A percentile compares a stretch with the other conserved stretches of the same genome.
These are phyloP conservation scores for Stachybotrys echinatus DNA, from an alignment of 2,329 filamentous ascomycete genomes.

Conservation along the genomic window DNA sequence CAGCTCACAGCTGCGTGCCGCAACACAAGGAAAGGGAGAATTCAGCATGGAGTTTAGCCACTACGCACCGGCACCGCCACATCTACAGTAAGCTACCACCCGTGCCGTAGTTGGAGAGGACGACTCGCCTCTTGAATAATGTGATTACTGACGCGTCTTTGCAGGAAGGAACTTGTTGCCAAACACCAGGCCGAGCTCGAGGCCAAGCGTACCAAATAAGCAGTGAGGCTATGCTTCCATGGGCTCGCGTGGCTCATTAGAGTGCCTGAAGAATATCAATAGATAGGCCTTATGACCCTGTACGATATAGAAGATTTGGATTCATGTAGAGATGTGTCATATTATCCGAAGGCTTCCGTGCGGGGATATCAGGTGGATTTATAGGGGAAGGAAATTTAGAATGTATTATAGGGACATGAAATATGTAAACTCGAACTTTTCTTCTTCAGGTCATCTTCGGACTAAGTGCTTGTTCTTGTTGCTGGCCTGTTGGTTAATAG, in stretches of 20 bases:
- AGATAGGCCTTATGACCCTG: not conserved
- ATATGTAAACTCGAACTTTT: too few relatives aligned
- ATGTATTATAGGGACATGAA: not conserved
- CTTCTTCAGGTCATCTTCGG: too few relatives aligned
- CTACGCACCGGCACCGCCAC: conserved; percentile 79
- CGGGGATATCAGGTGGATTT: not conserved
- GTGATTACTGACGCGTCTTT: conserved; percentile 5
- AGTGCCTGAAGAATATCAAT: too few relatives aligned
- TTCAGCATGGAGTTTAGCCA: conserved; percentile 99
- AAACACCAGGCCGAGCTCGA: conserved; percentile 56
- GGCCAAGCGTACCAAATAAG: conserved; percentile 49
- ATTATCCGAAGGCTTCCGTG: not conserved
- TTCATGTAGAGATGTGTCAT: not conserved
- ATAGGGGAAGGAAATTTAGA: not conserved
- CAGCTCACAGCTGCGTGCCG: conserved; percentile 81
- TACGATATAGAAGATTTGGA: not conserved
- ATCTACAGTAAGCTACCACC: conserved; percentile 70
- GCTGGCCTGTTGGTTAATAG: too few relatives aligned
- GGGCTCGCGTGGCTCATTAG: too few relatives aligned
- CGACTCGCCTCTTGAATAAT: not conserved
- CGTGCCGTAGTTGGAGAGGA: not conserved
- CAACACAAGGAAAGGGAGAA: conserved; percentile 97
- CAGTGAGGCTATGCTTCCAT: too few relatives aligned
- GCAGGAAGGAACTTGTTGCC: conserved; percentile 52
- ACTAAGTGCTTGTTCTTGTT: too few relatives aligned